These are phyloP conservation scores for Sugiyamaella novakii DNA, from an alignment of 1,139 yeast species.

Conservation along the genomic window DNA sequence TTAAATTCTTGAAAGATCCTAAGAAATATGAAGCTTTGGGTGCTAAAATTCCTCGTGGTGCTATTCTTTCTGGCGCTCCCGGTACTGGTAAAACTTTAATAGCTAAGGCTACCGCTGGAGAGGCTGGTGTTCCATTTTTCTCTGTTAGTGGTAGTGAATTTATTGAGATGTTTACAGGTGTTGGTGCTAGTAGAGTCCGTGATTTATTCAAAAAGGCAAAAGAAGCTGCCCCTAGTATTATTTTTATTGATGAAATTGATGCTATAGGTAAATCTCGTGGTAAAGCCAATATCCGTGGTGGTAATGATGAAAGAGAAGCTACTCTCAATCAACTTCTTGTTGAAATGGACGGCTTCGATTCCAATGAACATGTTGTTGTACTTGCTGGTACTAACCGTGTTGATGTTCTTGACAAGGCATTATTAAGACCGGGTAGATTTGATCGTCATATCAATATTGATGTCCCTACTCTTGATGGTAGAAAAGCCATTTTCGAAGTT, in stretches of 20 bases:
- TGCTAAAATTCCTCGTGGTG: conserved; percentile 97
- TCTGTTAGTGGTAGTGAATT: conserved; percentile 98
- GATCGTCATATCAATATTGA: conserved; percentile 92
- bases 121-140: conserved; percentile 94
- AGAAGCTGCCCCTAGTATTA: conserved; percentile 88
- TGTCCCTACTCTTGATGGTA: conserved; percentile 88
- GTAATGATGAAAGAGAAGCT: conserved; percentile 95
- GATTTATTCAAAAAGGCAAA: conserved; percentile 92
- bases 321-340: conserved; percentile 92
- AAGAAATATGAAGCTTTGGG: conserved; percentile 86
- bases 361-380: conserved; percentile 90
- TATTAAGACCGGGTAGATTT: conserved; percentile 95
- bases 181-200: conserved; percentile 96
- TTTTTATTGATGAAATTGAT: conserved; percentile 96
- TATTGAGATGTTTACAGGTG: conserved; percentile 98
- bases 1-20: conserved; percentile 86
- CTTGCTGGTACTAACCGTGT: conserved; percentile 97
- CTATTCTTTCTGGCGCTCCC: conserved; percentile 97
- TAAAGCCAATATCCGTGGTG: conserved; percentile 75
- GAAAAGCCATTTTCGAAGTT: conserved; percentile 87
- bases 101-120: conserved; percentile 99
- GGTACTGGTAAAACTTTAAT: conserved; percentile 98
- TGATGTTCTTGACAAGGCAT: conserved; percentile 88
- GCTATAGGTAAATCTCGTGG: conserved; percentile 96
- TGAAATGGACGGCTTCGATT: conserved; percentile 96